phyloP scores from a whole-genome alignment of 2,329 filamentous ascomycete genomes.

The Talaromyces amestolkiae region DNA sequence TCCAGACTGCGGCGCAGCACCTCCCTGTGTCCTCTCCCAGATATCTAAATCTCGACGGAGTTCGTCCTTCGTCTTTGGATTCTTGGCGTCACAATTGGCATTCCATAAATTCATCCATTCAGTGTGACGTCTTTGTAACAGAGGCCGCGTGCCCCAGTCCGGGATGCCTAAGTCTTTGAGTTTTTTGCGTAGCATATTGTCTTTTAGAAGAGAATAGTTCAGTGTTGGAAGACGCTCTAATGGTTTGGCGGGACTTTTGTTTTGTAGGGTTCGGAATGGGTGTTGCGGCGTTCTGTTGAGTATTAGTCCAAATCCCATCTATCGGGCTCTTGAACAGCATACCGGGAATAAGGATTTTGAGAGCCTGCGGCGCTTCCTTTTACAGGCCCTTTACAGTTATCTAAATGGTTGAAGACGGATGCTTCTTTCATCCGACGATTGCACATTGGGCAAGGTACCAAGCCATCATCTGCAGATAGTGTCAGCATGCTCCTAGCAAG shows the following conservation, averaged over 20 bases:
- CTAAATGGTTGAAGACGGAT: constrained; percentile 76
- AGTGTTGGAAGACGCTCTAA: constrained; percentile 71
- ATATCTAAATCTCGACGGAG: constrained; percentile 74
- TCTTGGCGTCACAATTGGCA: constrained; percentile 84
- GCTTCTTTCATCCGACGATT: constrained; percentile 73
- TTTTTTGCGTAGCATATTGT: constrained; percentile 74
- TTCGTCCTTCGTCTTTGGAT: constrained; percentile 67
- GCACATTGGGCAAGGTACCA: constrained; percentile 84
- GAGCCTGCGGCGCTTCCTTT: constrained; percentile 21
- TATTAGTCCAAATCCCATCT: constrained; percentile 23
- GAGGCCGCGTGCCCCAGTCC: constrained; percentile 61
- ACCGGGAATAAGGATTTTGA: constrained; percentile 29
- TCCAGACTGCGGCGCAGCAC: constrained; percentile 46
- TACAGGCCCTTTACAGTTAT: constrained; percentile 54
- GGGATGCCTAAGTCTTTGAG: constrained; percentile 77
- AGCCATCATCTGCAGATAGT: constrained; percentile 60
- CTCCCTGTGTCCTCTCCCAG: constrained; percentile 84
- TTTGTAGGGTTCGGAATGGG: background rate
- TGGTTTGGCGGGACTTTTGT: constrained; percentile 30
- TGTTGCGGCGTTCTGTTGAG: constrained; percentile 1
- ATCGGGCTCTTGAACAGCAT: constrained; percentile 14
- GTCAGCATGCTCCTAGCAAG: constrained; percentile 15
- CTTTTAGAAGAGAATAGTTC: constrained; percentile 85
- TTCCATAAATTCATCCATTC: constrained; percentile 98
- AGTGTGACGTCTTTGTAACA: constrained; percentile 76